phyloP scores from a whole-genome alignment of 176 grass and related monocot genomes.

The Themeda triandra region DNA sequence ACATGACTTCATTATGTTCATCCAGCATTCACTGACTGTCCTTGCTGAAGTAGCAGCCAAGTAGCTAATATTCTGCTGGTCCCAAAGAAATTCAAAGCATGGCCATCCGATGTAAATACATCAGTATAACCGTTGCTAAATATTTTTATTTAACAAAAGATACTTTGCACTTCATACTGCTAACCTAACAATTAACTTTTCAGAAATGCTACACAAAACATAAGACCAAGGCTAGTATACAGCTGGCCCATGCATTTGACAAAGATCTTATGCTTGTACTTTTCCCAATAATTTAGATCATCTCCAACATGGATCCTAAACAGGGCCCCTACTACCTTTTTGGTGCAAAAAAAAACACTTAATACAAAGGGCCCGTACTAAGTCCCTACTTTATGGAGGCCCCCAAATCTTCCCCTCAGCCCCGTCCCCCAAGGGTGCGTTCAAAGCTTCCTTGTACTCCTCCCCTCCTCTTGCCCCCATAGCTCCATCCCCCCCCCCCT shows the following conservation, averaged over 20 bases:
- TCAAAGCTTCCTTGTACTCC: not conserved
- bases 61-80: not conserved
- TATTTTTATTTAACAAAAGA: not conserved
- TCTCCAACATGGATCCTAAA: too few species aligned
- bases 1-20: not conserved
- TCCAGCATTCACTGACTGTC: conserved; percentile 20
- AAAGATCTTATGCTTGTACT: not conserved
- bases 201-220: not conserved
- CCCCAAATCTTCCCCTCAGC: not conserved
- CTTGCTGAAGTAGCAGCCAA: not conserved
- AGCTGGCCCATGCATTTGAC: not conserved
- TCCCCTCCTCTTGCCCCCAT: too few species aligned
- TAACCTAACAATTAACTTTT: not conserved
- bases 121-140: not conserved
- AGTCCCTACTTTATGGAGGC: not conserved
- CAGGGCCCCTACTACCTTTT: not conserved
- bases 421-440: not conserved
- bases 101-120: not conserved
- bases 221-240: too few species aligned
- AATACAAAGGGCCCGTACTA: not conserved
- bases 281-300: too few species aligned
- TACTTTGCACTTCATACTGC: not conserved
- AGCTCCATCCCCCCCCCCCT: too few species aligned
- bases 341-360: not conserved
- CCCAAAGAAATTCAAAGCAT: not conserved